Percentiles rank a stretch among this genome's conserved stretches.
These are phyloP conservation scores for Aspergillus sp. DNA, from an alignment of 2,329 filamentous ascomycete genomes.

Conservation along the genomic window DNA sequence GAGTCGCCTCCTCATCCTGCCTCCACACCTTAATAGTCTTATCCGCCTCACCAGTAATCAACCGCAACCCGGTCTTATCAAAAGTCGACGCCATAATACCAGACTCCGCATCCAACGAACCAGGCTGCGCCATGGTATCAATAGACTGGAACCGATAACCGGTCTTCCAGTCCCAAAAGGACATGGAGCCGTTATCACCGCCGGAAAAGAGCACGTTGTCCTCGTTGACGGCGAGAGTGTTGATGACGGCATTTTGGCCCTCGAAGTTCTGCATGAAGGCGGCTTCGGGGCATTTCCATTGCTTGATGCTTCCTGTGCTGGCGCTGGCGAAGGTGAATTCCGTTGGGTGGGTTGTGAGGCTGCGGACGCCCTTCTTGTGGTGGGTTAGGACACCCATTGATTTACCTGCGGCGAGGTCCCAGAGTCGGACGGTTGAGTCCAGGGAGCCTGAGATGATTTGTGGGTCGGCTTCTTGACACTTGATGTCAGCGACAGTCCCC, in stretches of 20 bases:
- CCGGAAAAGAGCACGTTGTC: constrained; percentile 94
- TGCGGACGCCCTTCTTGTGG: constrained; percentile 94
- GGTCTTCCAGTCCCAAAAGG: constrained; percentile 99
- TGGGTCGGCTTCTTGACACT: constrained; percentile 92
- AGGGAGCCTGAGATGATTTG: constrained; percentile 92
- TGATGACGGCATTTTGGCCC: constrained; percentile 93
- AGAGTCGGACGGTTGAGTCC: constrained; percentile 83
- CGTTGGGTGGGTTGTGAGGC: constrained; percentile 73
- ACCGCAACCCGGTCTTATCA: constrained; percentile 75
- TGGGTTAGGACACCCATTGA: constrained; percentile 93
- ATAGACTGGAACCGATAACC: constrained; percentile 84
- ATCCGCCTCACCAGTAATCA: constrained; percentile 93
- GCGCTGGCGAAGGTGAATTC: constrained; percentile 96
- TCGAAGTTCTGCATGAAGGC: constrained; percentile 99
- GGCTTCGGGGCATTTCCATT: constrained; percentile 98
- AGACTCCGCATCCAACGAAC: constrained; percentile 85
- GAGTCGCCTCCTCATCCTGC: constrained; percentile 81
- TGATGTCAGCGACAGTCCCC: constrained; percentile 78
- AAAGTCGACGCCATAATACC: constrained; percentile 94
- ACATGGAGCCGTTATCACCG: constrained; percentile 91
- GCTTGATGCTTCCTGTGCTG: constrained; percentile 91
- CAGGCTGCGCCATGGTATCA: constrained; percentile 88
- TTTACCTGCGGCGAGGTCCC: constrained; percentile 95
- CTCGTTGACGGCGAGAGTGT: constrained; percentile 85
- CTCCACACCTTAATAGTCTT: constrained; percentile 99